These are phyloP conservation scores for Cryptosporidium canis DNA, from an alignment of 169 alveolate genomes.

Conservation along the genomic window DNA sequence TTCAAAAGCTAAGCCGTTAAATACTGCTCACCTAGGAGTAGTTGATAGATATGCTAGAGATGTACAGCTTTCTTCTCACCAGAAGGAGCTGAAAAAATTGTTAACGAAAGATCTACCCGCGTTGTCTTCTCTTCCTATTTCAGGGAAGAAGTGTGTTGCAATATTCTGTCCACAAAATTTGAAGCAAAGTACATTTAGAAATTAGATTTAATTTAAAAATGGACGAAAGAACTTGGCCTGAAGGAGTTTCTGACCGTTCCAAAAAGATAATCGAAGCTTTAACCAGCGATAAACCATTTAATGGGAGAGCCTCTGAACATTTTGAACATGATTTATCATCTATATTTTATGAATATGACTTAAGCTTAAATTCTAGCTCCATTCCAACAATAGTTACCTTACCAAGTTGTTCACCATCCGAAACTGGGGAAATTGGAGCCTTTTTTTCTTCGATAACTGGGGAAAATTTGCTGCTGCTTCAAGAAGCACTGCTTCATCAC, in stretches of 20 bases:
- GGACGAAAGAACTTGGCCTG: constrained; percentile 9
- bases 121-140: background rate
- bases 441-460: background rate
- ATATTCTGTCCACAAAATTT: constrained; percentile 28
- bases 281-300: background rate
- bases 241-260: constrained; percentile 16
- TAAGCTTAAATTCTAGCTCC: background rate
- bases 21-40: background rate
- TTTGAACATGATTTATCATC: background rate
- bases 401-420: background rate
- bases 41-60: constrained; percentile 14
- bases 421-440: background rate
- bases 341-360: background rate
- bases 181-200: background rate
- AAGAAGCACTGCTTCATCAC: background rate
- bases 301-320: background rate
- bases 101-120: background rate
- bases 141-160: constrained; percentile 43
- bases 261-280: background rate
- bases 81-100: constrained; percentile 4
- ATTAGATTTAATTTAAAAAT: background rate
- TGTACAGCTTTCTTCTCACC: constrained; percentile 15
- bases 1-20: background rate
- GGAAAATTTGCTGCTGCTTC: constrained; percentile 26
- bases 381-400: background rate